Percentiles rank a stretch among this genome's conserved stretches.
Conservation (phyloP, 176 grass and related monocot species). For the Carex parvula region DNA sequence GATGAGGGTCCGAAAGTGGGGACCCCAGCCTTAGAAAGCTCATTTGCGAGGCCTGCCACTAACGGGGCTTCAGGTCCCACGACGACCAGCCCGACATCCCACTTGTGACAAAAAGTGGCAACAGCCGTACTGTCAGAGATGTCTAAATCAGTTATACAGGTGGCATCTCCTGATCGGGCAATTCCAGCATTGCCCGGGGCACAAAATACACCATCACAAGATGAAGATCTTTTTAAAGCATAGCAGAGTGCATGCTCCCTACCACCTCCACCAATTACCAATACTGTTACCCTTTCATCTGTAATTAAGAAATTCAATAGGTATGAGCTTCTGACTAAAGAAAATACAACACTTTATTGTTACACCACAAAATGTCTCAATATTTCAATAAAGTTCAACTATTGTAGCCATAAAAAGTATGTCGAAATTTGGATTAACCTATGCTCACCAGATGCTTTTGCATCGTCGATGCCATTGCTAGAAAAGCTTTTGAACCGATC, state of each 20-base stretch:
- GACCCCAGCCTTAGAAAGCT: slow-evolving; percentile 57
- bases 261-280: slow-evolving; percentile 81
- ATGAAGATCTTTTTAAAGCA: slow-evolving; percentile 57
- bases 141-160: slow-evolving; percentile 54
- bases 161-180: slow-evolving; percentile 52
- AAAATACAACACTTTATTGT: background rate
- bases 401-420: background rate
- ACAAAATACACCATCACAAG: slow-evolving; percentile 64
- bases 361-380: background rate
- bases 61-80: slow-evolving; percentile 81
- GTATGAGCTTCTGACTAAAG: background rate
- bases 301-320: background rate
- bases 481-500: background rate
- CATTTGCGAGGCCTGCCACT: slow-evolving; percentile 60
- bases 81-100: slow-evolving; percentile 68
- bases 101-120: slow-evolving; percentile 47
- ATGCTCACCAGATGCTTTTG: slow-evolving; percentile 26
- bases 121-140: slow-evolving; percentile 45
- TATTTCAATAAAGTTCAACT: background rate
- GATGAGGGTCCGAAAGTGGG: slow-evolving; percentile 67
- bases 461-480: background rate
- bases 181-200: slow-evolving; percentile 76
- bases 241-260: slow-evolving; percentile 87
- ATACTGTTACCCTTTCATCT: slow-evolving; percentile 51
- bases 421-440: background rate